A percentile compares a stretch with the other conserved stretches of the same genome.
Evolutionary conservation across 208 protist genomes (phyloP).

Genomic region (Leishmania major): DNA sequence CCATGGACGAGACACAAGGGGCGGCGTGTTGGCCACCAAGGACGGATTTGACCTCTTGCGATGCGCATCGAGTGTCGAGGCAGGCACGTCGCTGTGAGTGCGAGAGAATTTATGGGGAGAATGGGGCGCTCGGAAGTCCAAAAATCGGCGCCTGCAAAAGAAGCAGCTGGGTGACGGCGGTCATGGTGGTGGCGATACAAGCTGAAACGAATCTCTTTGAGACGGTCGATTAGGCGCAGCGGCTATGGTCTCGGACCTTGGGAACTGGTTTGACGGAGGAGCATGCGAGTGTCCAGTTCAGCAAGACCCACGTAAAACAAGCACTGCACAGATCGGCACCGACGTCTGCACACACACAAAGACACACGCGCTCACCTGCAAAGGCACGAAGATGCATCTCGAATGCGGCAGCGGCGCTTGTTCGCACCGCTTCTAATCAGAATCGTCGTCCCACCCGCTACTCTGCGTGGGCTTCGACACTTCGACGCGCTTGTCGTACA

Average conservation of each 20-base stretch:
- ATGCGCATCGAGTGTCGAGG: neutral
- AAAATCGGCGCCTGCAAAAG: no score
- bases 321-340: neutral
- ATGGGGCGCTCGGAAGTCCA: neutral
- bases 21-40: neutral
- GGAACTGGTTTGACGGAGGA: neutral
- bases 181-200: neutral
- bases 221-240: neutral
- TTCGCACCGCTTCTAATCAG: slow-evolving; percentile 10
- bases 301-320: neutral
- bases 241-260: neutral
- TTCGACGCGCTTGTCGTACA: slow-evolving; percentile 87
- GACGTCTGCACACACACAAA: neutral
- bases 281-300: no score
- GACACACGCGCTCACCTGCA: neutral
- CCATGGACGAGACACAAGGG: neutral
- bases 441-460: slow-evolving; percentile 89
- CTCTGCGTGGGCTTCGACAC: slow-evolving; percentile 61
- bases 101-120: neutral
- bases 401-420: neutral
- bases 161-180: neutral
- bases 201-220: neutral
- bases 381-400: neutral
- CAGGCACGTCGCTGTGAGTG: neutral
- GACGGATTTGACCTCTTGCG: neutral